phyloP scores from a whole-genome alignment of 2,329 filamentous ascomycete genomes.

The Blastomyces gilchristii region DNA sequence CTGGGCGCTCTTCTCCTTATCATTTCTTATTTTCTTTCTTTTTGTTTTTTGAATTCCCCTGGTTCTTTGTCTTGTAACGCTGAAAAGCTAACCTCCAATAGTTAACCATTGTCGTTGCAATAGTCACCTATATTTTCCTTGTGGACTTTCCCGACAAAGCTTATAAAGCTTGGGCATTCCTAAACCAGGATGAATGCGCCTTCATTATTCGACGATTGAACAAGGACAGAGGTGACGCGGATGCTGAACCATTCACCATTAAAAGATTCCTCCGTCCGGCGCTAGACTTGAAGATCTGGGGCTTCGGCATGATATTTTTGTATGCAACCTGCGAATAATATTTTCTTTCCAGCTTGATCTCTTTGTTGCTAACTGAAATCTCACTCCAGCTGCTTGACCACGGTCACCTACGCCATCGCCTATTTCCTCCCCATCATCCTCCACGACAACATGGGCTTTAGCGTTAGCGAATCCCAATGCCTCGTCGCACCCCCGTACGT shows the following conservation, averaged over 20 bases:
- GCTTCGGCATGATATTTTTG: constrained; percentile 45
- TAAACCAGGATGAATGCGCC: constrained; percentile 32
- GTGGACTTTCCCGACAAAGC: constrained; percentile 30
- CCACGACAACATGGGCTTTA: constrained; percentile 51
- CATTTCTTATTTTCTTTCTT: neutral
- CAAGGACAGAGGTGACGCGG: constrained; percentile 44
- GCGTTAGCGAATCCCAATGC: constrained; percentile 54
- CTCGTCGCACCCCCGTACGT: constrained; percentile 61
- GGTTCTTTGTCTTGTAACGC: neutral
- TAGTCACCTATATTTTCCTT: constrained; percentile 27
- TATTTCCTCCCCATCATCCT: constrained; percentile 75
- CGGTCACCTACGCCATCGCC: constrained; percentile 64
- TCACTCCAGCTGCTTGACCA: constrained; percentile 55
- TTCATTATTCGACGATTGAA: constrained; percentile 45
- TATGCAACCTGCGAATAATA: constrained; percentile 8
- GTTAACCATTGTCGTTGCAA: constrained; percentile 19
- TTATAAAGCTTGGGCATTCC: constrained; percentile 26
- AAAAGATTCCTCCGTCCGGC: constrained; percentile 32
- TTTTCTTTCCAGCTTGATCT: neutral
- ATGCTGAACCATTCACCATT: constrained; percentile 39
- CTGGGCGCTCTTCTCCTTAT: neutral
- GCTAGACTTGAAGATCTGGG: constrained; percentile 46
- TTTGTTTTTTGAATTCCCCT: too few relatives aligned
- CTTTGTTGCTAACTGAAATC: neutral
- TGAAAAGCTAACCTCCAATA: constrained; percentile 8